A percentile compares a stretch with the other conserved stretches of the same genome.
Evolutionary conservation across 768 basidiomycete species (phyloP).

Genomic region (Calvatia gigantea): DNA sequence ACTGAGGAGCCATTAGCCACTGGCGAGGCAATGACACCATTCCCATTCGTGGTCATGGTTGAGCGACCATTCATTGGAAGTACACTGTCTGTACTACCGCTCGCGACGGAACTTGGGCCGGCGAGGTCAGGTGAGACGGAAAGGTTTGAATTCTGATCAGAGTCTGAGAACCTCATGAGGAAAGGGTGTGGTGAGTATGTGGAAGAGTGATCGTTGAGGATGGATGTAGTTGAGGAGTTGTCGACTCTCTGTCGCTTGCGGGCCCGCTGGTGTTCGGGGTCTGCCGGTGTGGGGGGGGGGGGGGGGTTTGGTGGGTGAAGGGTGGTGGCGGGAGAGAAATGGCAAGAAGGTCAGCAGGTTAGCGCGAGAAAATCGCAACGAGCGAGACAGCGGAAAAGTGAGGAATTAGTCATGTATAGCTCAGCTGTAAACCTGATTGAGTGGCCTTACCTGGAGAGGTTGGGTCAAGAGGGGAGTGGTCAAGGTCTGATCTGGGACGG

Average conservation of each 20-base stretch:
- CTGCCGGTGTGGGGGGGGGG: conserved; percentile 26
- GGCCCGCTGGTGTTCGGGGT: conserved; percentile 51
- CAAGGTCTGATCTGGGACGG: conserved; percentile 59
- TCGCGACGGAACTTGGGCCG: conserved; percentile 45
- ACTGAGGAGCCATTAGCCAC: conserved; percentile 29
- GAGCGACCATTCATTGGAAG: conserved; percentile 35
- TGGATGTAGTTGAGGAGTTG: conserved; percentile 29
- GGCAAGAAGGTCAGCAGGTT: background rate
- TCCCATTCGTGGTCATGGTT: conserved; percentile 16
- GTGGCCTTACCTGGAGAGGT: background rate
- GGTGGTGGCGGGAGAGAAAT: conserved; percentile 8
- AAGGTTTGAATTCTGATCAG: conserved; percentile 43
- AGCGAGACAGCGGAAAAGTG: background rate
- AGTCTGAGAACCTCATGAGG: conserved; percentile 49
- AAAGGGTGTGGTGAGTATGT: conserved; percentile 20
- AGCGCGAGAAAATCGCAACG: background rate
- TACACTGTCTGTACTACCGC: conserved; percentile 20
- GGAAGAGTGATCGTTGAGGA: conserved; percentile 26
- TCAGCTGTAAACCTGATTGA: background rate
- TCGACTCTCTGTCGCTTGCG: conserved; percentile 71
- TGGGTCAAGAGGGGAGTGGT: conserved; percentile 31
- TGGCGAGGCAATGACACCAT: conserved; percentile 32
- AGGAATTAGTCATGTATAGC: background rate
- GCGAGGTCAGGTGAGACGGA: conserved; percentile 43
- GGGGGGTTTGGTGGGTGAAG: conserved; percentile 6